Evolutionary conservation across 192 early-diverging fungal genomes (phyloP).

Genomic region (Endogone sp.): DNA sequence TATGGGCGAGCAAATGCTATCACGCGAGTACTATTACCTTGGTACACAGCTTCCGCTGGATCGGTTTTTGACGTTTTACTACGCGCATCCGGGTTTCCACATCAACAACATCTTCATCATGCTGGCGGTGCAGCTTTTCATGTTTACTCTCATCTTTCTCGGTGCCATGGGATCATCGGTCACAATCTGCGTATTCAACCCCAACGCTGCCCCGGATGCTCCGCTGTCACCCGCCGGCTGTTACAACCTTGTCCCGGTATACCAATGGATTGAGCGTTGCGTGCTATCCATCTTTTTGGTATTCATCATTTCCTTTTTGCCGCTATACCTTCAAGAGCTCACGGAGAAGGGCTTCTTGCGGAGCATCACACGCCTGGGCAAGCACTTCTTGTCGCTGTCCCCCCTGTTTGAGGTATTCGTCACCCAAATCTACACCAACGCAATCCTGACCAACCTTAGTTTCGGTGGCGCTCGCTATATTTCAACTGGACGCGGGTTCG

Average conservation of each 20-base stretch:
- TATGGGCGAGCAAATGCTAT: conserved; percentile 93
- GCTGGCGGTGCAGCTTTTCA: conserved; percentile 77
- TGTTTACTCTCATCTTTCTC: conserved; percentile 75
- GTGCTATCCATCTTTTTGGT: conserved; percentile 78
- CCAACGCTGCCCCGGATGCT: conserved; percentile 37
- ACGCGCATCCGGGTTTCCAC: conserved; percentile 88
- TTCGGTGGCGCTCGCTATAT: conserved; percentile 84
- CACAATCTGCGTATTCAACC: conserved; percentile 50
- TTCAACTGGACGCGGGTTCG: conserved; percentile 81
- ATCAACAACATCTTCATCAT: conserved; percentile 89
- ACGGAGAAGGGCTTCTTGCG: conserved; percentile 77
- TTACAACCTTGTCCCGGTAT: conserved; percentile 64
- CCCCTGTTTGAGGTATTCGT: conserved; percentile 84
- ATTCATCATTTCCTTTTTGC: conserved; percentile 77
- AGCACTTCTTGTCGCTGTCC: conserved; percentile 81
- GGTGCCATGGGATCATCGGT: conserved; percentile 60
- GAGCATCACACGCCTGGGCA: conserved; percentile 69
- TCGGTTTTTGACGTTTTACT: conserved; percentile 85
- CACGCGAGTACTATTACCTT: conserved; percentile 88
- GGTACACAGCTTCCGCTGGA: conserved; percentile 83
- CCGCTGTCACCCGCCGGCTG: conserved; percentile 50
- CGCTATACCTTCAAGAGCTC: conserved; percentile 79
- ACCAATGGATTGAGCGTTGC: conserved; percentile 77
- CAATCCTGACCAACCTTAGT: conserved; percentile 75
- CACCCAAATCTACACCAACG: conserved; percentile 78